Percentiles rank a stretch among this genome's conserved stretches.
Evolutionary conservation across 2,329 filamentous ascomycete genomes (phyloP).

Genomic region (Elsinoe australis): DNA sequence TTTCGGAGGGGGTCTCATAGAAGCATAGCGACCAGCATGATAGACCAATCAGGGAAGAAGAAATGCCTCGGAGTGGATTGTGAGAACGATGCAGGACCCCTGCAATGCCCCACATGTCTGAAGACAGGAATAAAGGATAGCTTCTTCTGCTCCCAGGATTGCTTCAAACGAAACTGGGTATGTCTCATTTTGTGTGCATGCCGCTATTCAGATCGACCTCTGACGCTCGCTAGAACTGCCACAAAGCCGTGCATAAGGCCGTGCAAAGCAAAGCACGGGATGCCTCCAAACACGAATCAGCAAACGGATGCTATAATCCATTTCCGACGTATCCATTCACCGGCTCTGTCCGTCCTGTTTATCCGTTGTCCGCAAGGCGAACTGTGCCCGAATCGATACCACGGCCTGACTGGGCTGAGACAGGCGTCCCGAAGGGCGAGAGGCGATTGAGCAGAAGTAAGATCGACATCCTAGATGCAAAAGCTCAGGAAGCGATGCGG

Average conservation of each 20-base stretch:
- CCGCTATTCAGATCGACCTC: too few species aligned
- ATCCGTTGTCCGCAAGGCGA: conserved; percentile 57
- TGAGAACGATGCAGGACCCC: conserved; percentile 70
- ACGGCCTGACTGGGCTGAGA: conserved; percentile 77
- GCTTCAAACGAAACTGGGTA: conserved; percentile 99
- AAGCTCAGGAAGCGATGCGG: conserved; percentile 80
- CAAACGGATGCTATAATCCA: conserved; percentile 12
- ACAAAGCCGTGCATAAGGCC: conserved; percentile 13
- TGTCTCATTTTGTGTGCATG: too few species aligned
- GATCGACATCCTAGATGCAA: conserved; percentile 70
- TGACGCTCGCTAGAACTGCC: conserved; percentile 15
- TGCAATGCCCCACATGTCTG: conserved; percentile 93
- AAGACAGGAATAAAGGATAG: conserved; percentile 76
- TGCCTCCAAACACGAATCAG: neutral
- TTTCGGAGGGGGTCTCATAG: neutral
- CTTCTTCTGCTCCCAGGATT: conserved; percentile 97
- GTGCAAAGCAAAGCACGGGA: conserved; percentile 13
- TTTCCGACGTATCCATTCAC: conserved; percentile 18
- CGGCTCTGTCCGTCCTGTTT: conserved; percentile 20
- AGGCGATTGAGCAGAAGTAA: conserved; percentile 57
- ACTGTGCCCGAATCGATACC: conserved; percentile 70
- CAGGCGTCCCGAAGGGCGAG: conserved; percentile 64
- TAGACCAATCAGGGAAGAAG: neutral
- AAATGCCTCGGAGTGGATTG: conserved; percentile 72
- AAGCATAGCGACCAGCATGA: too few species aligned